Evolutionary conservation across 2,329 filamentous ascomycete genomes (phyloP).

Genomic region (Aspergillus piperis): DNA sequence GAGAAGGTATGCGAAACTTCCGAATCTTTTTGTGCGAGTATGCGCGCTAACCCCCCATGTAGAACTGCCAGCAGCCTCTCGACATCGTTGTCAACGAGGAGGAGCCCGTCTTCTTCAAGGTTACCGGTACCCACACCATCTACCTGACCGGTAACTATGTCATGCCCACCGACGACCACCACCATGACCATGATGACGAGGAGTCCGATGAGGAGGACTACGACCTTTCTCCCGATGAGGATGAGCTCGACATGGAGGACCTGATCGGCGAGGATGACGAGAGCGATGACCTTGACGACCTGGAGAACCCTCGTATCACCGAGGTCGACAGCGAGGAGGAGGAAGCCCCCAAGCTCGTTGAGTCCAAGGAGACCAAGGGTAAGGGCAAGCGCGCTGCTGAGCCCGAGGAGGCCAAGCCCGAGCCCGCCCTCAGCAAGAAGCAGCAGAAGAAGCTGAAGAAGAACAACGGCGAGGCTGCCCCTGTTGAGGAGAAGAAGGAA

Average conservation of each 20-base stretch:
- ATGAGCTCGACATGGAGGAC: slow-evolving; percentile 67
- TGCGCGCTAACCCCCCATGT: slow-evolving; percentile 15
- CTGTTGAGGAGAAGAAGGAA: slow-evolving; percentile 59
- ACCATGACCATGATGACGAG: slow-evolving; percentile 57
- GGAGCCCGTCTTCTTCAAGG: slow-evolving; percentile 90
- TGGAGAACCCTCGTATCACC: slow-evolving; percentile 77
- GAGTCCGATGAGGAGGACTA: slow-evolving; percentile 72
- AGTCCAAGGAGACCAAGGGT: slow-evolving; percentile 66
- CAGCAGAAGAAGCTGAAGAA: slow-evolving; percentile 98
- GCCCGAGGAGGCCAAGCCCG: slow-evolving; percentile 54
- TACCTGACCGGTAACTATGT: slow-evolving; percentile 97
- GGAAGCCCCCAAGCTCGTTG: slow-evolving; percentile 56
- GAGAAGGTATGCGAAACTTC: slow-evolving; percentile 67
- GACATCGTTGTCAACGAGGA: slow-evolving; percentile 88
- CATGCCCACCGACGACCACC: slow-evolving; percentile 63
- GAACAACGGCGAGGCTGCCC: slow-evolving; percentile 87
- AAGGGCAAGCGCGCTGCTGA: slow-evolving; percentile 94
- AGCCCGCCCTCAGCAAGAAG: slow-evolving; percentile 87
- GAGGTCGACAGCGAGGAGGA: slow-evolving; percentile 82
- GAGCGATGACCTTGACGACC: slow-evolving; percentile 74
- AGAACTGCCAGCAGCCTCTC: slow-evolving; percentile 94
- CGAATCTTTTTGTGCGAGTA: slow-evolving; percentile 4
- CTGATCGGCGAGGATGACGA: slow-evolving; percentile 59
- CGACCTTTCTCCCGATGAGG: slow-evolving; percentile 76
- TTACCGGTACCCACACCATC: slow-evolving; percentile 84